Base-by-base conservation (phyloP, 1,284 basidiomycete genomes). In the Ceratobasidium sp. region DNA sequence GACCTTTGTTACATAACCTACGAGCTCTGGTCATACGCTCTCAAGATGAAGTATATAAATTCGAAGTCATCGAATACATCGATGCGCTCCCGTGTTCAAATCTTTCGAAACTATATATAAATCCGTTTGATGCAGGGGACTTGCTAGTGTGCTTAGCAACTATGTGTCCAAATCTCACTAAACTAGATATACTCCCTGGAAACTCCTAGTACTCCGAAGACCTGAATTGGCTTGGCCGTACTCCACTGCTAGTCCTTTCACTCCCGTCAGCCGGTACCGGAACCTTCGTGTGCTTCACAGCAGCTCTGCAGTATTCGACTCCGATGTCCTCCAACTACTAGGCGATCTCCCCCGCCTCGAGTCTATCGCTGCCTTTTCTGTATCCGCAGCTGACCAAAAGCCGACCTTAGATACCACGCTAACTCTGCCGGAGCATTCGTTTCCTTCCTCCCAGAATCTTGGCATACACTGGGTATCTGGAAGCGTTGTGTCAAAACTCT, bases 271-370 rank as follows among this genome's bases (percentile, higher is more conserved):
- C 35, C 46, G 18, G 21, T 26, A 49, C 14, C 61, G n/a, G 6
- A 11, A 32, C 49, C 61, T 63, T 50, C 61, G 61, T 16, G 32
- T 32, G 9, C 44, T 63, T 49, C 14, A 50, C n/a, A 35, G 44
- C 46, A 38, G 18, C 21, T 35, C 5, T 23, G 61, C n/a, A 4
- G 16, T 63, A 16, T 1, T 63, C 23, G 18, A 47, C 35, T 38
- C 44, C 7, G 26, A 30, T 26, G 30, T 49, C 14, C 28, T 63
- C 14, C 18, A 7, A 7, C 21, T 50, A 8, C 47, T 63, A 9
- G 61, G 61, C 11, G 35, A 43, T 16, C 61, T 63, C 26, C 61
- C 61, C n/a, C 28, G 16, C 18, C 61, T 63, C 28, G 46, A 63
- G 46, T 63, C 59, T 13, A 28, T 62, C 18, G 14, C 18, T 18